phyloP scores from a whole-genome alignment of 768 basidiomycete genomes.

The Hypholoma sublateritium region DNA sequence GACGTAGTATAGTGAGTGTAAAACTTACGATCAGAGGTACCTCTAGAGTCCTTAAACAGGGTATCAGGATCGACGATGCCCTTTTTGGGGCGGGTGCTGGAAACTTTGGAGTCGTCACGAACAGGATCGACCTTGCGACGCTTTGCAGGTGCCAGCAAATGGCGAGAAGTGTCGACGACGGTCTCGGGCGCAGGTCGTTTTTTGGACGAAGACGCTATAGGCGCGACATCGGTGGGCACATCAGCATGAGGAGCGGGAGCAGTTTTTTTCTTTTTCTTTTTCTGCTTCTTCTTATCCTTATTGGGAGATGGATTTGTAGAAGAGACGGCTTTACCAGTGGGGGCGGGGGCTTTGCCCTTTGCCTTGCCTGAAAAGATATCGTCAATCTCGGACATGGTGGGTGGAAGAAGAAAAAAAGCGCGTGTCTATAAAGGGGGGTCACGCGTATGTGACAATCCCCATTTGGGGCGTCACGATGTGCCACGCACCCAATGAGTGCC shows the following conservation, averaged over 20 bases:
- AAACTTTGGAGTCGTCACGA: conserved; percentile 5
- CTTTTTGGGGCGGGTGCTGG: conserved; percentile 7
- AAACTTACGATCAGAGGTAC: conserved; percentile 64
- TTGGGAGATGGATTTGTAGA: conserved; percentile 27
- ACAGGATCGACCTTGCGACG: conserved; percentile 32
- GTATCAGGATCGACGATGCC: conserved; percentile 6
- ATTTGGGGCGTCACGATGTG: conserved; percentile 1
- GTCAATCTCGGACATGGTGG: conserved; percentile 76
- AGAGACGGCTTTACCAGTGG: conserved; percentile 24
- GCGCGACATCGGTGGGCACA: conserved; percentile 5
- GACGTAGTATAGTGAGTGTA: conserved; percentile 1
- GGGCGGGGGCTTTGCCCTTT: conserved; percentile 25
- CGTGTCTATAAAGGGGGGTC: conserved; percentile 4
- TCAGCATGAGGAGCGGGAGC: neutral
- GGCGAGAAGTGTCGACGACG: conserved; percentile 61
- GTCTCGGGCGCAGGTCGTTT: conserved; percentile 56
- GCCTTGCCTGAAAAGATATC: conserved; percentile 71
- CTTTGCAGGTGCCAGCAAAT: conserved; percentile 29
- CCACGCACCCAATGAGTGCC: neutral
- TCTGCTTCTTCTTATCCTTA: conserved; percentile 50
- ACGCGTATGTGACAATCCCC: conserved; percentile 8
- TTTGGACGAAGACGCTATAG: conserved; percentile 22
- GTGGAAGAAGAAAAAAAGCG: conserved; percentile 10
- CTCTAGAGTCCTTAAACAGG: conserved; percentile 72
- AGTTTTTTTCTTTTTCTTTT: conserved; percentile 25